Evolutionary conservation across 1,284 basidiomycete genomes (phyloP).

Genomic region (Ceratobasidium sp.): DNA sequence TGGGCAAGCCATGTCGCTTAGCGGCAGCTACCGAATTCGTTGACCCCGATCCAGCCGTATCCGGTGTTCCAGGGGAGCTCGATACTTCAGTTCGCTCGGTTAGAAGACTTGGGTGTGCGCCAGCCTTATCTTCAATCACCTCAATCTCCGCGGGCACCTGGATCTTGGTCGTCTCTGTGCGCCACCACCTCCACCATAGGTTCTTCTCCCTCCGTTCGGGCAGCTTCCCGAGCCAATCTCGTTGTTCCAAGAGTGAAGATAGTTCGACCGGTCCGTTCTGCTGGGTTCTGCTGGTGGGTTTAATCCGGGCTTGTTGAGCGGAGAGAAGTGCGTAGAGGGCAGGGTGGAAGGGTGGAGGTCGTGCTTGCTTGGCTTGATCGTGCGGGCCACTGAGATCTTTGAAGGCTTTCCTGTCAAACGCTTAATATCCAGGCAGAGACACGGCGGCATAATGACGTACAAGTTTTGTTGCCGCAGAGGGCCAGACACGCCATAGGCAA

Average conservation of each 20-base stretch:
- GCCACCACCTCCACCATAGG: slow-evolving; percentile 41
- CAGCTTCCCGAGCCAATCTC: slow-evolving; percentile 37
- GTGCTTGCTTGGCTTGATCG: slow-evolving; percentile 61
- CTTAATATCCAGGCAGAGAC: slow-evolving; percentile 43
- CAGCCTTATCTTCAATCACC: not conserved
- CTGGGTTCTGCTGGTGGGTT: slow-evolving; percentile 5
- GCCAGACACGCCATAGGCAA: slow-evolving; percentile 83
- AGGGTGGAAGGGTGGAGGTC: slow-evolving; percentile 71
- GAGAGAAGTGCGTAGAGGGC: slow-evolving; percentile 70
- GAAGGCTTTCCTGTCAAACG: slow-evolving; percentile 24
- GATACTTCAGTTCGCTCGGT: not conserved
- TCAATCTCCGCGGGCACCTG: slow-evolving; percentile 15
- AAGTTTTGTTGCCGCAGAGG: slow-evolving; percentile 57
- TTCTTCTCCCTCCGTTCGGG: slow-evolving; percentile 35
- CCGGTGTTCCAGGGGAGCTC: slow-evolving; percentile 24
- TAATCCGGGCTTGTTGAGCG: slow-evolving; percentile 62
- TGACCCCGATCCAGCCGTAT: slow-evolving; percentile 36
- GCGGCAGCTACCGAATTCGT: slow-evolving; percentile 39
- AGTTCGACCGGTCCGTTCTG: slow-evolving; percentile 18
- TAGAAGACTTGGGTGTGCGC: not conserved
- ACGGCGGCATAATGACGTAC: slow-evolving; percentile 73
- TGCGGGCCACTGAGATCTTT: slow-evolving; percentile 59
- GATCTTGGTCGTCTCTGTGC: slow-evolving; percentile 18
- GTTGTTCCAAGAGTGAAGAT: slow-evolving; percentile 5
- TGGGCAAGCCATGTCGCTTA: not conserved